Base-by-base conservation (phyloP, 352 stramenopile species). In the Peronosclerospora sorghi region DNA sequence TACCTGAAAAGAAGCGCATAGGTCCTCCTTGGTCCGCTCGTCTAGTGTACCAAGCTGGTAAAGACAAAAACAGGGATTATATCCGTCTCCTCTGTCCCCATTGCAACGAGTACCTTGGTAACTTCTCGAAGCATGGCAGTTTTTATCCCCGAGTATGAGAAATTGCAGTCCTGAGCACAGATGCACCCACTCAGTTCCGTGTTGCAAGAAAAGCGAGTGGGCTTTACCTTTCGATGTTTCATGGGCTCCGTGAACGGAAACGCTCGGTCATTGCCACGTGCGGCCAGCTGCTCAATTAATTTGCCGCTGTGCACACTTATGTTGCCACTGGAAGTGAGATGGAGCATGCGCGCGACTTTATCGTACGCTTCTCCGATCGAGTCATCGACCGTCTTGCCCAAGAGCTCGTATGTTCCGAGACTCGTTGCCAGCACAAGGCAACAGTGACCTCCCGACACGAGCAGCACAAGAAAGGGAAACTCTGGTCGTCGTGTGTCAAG, bases 371-470 rank as follows among this genome's bases (percentile, higher is more conserved):
- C 96, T 10, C 96, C 96, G 1, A 98, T 65, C 0, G 95, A 97
- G 62, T 99, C 96, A 48, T 99, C 96, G 1, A 98, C 62, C 1
- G 96, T 98, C 34, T 94, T 96, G 21, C 95, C 95, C 24, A 99
- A 53, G 13, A 98, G 69, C 28, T 84, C 62, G 51, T 97, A 98
- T 32, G 84, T 51, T 8, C 94, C 94, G 38, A 98, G 83, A 17
- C 80, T 87, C 47, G 82, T 87, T 17, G 80, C 80, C 8, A 97
- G 81, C 1, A 99, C 76, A 27, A 99, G 74, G 56, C 95, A 94
- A 61, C 94, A 98, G 62, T 99, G 96, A n/a, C 96, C 96, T 18
- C 96, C 96, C 1, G 94, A 98, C n/a, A 98, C 93, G 2, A 99
- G 68, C 15, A 99, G 68, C 24, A 95, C 90, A 35, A 98, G 68